A percentile compares a stretch with the other conserved stretches of the same genome.
Evolutionary conservation across 179 eudicot species (phyloP).

Genomic region (Beta corolliflora): DNA sequence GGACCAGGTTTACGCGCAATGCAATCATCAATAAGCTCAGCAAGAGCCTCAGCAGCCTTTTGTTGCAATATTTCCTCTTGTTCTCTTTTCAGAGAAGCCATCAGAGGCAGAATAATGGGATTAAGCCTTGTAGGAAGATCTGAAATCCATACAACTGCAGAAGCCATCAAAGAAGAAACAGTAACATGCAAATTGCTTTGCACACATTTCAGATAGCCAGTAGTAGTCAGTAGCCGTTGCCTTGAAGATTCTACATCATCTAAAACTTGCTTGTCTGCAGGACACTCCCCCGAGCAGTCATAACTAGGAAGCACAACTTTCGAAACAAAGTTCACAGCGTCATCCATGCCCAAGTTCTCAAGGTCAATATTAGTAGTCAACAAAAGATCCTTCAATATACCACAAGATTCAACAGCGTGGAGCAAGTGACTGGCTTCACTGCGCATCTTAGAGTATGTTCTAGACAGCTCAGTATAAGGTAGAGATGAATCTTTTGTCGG

Average conservation of each 20-base stretch:
- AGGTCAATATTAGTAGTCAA: slow-evolving; percentile 42
- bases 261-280: slow-evolving; percentile 40
- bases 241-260: slow-evolving; percentile 80
- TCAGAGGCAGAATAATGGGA: slow-evolving; percentile 89
- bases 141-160: slow-evolving; percentile 93
- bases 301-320: slow-evolving; percentile 44
- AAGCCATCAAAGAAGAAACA: slow-evolving; percentile 89
- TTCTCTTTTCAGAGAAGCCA: slow-evolving; percentile 94
- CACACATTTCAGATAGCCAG: slow-evolving; percentile 96
- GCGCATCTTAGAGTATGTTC: slow-evolving; percentile 95
- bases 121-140: slow-evolving; percentile 88
- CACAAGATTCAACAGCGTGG: slow-evolving; percentile 60
- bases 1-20: slow-evolving; percentile 90
- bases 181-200: slow-evolving; percentile 96
- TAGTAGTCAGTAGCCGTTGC: slow-evolving; percentile 78
- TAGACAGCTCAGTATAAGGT: slow-evolving; percentile 91
- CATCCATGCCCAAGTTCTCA: slow-evolving; percentile 72
- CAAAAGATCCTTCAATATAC: slow-evolving; percentile 47
- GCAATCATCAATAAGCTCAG: slow-evolving; percentile 83
- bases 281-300: slow-evolving; percentile 47
- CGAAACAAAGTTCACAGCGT: slow-evolving; percentile 80
- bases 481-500: slow-evolving; percentile 82
- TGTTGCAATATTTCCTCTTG: slow-evolving; percentile 96
- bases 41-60: slow-evolving; percentile 95
- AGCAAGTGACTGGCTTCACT: slow-evolving; percentile 80